phyloP scores from a whole-genome alignment of 2,329 filamentous ascomycete genomes.

The Fusarium beomiforme region DNA sequence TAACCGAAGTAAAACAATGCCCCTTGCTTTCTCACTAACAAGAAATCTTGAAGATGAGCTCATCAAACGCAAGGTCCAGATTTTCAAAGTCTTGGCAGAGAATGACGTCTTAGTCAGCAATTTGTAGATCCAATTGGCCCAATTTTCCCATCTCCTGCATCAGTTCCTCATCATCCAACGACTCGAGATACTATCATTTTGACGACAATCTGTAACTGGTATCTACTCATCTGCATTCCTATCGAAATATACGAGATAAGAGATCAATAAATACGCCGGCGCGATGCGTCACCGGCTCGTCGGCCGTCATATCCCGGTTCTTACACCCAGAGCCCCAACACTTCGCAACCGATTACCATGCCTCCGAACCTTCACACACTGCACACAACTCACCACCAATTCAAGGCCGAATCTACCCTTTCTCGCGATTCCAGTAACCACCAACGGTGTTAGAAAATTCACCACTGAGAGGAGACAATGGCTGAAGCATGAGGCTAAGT shows the following conservation, averaged over 20 bases:
- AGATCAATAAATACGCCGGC: not conserved
- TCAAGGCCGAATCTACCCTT: constrained; percentile 56
- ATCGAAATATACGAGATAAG: not conserved
- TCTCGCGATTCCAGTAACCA: constrained; percentile 55
- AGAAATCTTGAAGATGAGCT: constrained; percentile 1
- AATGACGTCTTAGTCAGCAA: constrained; percentile 35
- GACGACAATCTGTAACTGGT: not conserved
- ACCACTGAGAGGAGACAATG: constrained; percentile 81
- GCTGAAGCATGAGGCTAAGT: constrained; percentile 75
- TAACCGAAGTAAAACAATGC: not conserved
- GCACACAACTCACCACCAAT: constrained; percentile 44
- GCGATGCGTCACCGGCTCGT: constrained; percentile 54
- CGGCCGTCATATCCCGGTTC: constrained; percentile 42
- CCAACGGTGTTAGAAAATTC: constrained; percentile 73
- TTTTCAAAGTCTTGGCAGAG: constrained; percentile 22
- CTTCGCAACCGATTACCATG: constrained; percentile 31
- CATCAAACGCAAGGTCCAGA: not conserved
- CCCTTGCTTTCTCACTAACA: not conserved
- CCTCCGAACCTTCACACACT: constrained; percentile 43
- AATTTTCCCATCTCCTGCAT: constrained; percentile 22
- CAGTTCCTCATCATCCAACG: constrained; percentile 9
- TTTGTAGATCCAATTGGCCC: constrained; percentile 20
- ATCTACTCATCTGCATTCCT: not conserved
- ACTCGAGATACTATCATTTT: constrained; percentile 1
- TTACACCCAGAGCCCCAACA: constrained; percentile 23